A percentile compares a stretch with the other conserved stretches of the same genome.
These are phyloP conservation scores for Vanrija pseudolonga DNA, from an alignment of 1,284 basidiomycete species.

Conservation along the genomic window DNA sequence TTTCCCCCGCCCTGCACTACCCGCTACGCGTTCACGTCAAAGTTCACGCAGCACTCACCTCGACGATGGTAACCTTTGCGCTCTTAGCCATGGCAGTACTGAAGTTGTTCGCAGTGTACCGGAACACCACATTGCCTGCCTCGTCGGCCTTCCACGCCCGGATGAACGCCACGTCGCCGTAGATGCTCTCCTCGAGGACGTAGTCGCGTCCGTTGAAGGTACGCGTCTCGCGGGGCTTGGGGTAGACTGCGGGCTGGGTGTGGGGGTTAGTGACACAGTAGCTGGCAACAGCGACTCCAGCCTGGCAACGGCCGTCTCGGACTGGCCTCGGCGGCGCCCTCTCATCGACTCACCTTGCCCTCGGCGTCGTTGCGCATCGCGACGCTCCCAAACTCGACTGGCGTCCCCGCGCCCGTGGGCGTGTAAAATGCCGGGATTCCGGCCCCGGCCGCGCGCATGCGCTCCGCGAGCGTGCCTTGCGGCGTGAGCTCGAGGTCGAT, in stretches of 20 bases:
- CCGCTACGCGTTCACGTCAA: no score
- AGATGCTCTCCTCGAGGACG: conserved; percentile 80
- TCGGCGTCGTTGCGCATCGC: conserved; percentile 60
- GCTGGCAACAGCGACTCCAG: no score
- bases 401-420: conserved; percentile 68
- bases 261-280: conserved; percentile 54
- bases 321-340: no score
- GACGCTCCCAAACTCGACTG: conserved; percentile 15
- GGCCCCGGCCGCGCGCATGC: conserved; percentile 84
- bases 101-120: conserved; percentile 87
- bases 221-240: conserved; percentile 72
- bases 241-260: conserved; percentile 56
- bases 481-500: conserved; percentile 84
- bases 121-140: conserved; percentile 77
- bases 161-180: conserved; percentile 83
- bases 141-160: conserved; percentile 95
- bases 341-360: conserved; percentile 60
- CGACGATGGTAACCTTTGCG: conserved; percentile 81
- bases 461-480: conserved; percentile 85
- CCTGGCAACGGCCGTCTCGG: no score
- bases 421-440: conserved; percentile 97
- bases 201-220: conserved; percentile 78
- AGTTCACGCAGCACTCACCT: no score
- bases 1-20: neutral
- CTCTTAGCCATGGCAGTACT: conserved; percentile 80